Evolutionary conservation across 2,329 filamentous ascomycete genomes (phyloP).

Genomic region (Helotiales sp.): DNA sequence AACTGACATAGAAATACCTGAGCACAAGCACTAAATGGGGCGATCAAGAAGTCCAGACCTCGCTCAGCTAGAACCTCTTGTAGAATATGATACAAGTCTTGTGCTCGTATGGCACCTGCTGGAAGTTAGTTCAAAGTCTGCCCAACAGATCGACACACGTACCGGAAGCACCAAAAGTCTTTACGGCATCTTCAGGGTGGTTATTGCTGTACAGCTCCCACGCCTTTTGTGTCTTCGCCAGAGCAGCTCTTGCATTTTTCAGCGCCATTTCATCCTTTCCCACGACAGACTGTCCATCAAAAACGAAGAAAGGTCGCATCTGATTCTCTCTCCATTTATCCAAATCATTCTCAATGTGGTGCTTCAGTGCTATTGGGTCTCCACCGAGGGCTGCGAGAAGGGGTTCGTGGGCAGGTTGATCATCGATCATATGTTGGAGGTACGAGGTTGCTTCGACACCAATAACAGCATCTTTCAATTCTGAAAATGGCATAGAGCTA

Average conservation of each 20-base stretch:
- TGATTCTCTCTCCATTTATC: conserved; percentile 70
- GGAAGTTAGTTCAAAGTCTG: conserved; percentile 39
- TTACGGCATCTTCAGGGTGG: conserved; percentile 79
- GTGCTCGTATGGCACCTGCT: conserved; percentile 70
- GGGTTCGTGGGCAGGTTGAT: conserved; percentile 76
- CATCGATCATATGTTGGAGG: conserved; percentile 77
- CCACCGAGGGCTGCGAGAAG: conserved; percentile 90
- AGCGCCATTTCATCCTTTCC: conserved; percentile 75
- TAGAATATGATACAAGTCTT: conserved; percentile 77
- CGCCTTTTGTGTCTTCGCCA: conserved; percentile 74
- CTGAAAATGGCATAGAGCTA: conserved; percentile 21
- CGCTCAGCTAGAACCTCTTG: conserved; percentile 74
- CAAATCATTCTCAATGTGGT: conserved; percentile 77
- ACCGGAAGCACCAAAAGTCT: conserved; percentile 86
- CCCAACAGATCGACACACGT: conserved; percentile 38
- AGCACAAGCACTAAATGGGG: conserved; percentile 85
- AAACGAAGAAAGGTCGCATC: conserved; percentile 86
- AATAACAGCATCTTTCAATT: conserved; percentile 61
- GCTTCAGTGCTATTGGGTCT: conserved; percentile 77
- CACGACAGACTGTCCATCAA: conserved; percentile 83
- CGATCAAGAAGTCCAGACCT: conserved; percentile 76
- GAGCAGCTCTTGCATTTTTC: conserved; percentile 67
- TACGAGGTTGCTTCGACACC: conserved; percentile 92
- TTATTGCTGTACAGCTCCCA: conserved; percentile 88
- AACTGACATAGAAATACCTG: conserved; percentile 61